A percentile compares a stretch with the other conserved stretches of the same genome.
These are phyloP conservation scores for Acacia concinna DNA, from an alignment of 331 rosid genomes.

Conservation along the genomic window DNA sequence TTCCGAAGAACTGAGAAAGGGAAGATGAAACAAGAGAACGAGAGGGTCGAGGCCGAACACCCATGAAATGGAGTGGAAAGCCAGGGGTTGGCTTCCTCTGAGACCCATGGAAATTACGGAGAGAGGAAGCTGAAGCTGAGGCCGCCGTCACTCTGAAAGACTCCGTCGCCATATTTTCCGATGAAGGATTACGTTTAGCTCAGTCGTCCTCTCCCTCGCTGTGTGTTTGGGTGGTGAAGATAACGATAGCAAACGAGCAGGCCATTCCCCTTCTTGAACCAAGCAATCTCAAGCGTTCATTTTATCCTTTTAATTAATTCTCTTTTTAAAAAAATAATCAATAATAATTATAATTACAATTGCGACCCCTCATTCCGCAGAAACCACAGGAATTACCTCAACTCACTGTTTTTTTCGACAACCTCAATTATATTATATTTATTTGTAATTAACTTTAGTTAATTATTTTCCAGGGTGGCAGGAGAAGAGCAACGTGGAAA, in stretches of 20 bases:
- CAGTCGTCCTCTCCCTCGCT: conserved; percentile 19
- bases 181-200: neutral
- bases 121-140: conserved; percentile 44
- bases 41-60: conserved; percentile 47
- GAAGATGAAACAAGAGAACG: conserved; percentile 55
- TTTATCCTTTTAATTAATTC: neutral
- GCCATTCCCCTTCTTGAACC: neutral
- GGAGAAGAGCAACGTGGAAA: conserved; percentile 36
- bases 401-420: neutral
- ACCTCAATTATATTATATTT: neutral
- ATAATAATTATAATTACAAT: neutral
- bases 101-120: conserved; percentile 57
- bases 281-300: neutral
- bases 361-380: neutral
- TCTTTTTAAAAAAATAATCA: neutral
- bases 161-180: conserved; percentile 52
- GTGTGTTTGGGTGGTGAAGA: conserved; percentile 25
- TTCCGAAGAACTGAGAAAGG: conserved; percentile 56
- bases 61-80: conserved; percentile 49
- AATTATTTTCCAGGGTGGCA: conserved; percentile 27
- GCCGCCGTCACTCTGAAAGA: conserved; percentile 44
- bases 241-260: conserved; percentile 1
- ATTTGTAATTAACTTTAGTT: neutral
- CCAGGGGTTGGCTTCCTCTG: conserved; percentile 55
- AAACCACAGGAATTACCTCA: neutral